These are phyloP conservation scores for Silene uniflora DNA, from an alignment of 148 eudicot genomes.

Conservation along the genomic window DNA sequence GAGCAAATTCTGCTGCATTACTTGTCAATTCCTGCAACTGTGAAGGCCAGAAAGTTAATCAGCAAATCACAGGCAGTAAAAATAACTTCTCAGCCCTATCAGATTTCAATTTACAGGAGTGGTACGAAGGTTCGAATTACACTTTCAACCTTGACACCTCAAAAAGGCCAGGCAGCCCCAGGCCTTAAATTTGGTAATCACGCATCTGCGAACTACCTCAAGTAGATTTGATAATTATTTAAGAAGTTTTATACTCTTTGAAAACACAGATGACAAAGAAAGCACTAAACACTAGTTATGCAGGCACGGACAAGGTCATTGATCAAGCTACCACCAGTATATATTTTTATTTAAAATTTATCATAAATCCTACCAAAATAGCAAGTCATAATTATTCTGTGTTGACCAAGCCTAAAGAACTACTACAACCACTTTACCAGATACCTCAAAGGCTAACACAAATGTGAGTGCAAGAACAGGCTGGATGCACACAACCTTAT, in stretches of 20 bases:
- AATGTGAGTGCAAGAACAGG: no score
- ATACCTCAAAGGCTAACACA: no score
- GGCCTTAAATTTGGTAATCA: background rate
- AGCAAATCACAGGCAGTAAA: conserved; percentile 5
- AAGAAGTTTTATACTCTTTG: conserved; percentile 1
- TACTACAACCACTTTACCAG: no score
- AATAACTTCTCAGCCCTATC: background rate
- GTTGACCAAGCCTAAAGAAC: background rate
- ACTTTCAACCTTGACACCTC: background rate
- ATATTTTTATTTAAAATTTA: background rate
- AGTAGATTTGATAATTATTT: background rate
- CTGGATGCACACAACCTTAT: background rate
- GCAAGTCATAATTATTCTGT: background rate
- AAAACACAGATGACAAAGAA: background rate
- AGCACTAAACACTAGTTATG: background rate
- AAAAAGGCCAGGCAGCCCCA: background rate
- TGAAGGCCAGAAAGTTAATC: conserved; percentile 18
- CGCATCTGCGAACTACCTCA: background rate
- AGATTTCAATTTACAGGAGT: conserved; percentile 5
- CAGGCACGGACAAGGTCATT: background rate
- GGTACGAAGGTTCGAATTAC: background rate
- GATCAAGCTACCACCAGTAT: conserved; percentile 6
- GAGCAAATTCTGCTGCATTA: conserved; percentile 62
- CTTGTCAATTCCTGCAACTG: conserved; percentile 56
- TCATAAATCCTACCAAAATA: background rate